Percentiles rank a stretch among this genome's conserved stretches.
These are phyloP conservation scores for Pisolithus thermaeus DNA, from an alignment of 1,284 basidiomycete species.

Conservation along the genomic window DNA sequence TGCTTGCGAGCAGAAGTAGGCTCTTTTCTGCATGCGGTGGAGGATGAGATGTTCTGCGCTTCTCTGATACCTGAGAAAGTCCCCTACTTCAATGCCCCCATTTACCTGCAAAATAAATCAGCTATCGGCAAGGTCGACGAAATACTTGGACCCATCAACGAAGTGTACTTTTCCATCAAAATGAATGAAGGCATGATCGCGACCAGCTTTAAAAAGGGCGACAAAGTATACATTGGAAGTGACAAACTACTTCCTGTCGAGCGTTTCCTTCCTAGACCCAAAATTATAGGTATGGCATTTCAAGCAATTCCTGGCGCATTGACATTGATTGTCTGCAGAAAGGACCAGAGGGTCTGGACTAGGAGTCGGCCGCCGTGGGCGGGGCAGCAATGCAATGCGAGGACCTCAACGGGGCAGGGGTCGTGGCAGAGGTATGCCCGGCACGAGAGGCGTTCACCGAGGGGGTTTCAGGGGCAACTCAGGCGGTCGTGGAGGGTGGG, in stretches of 20 bases:
- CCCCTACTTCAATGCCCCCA: conserved; percentile 99
- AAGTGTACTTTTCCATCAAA: conserved; percentile 98
- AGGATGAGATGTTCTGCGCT: conserved; percentile 97
- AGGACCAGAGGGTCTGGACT: conserved; percentile 44
- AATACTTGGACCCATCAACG: conserved; percentile 96
- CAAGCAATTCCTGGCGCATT: conserved; percentile 1
- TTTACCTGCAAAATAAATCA: conserved; percentile 98
- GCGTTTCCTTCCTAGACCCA: conserved; percentile 96
- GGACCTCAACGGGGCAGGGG: conserved; percentile 38
- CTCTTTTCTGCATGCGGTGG: conserved; percentile 88
- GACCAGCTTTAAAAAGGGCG: conserved; percentile 92
- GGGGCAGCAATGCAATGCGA: conserved; percentile 43
- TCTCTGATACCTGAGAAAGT: conserved; percentile 86
- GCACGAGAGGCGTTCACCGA: conserved; percentile 39
- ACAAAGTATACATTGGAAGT: conserved; percentile 95
- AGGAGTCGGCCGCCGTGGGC: conserved; percentile 35
- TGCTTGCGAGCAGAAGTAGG: conserved; percentile 64
- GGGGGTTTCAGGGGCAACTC: conserved; percentile 41
- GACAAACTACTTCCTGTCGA: conserved; percentile 98
- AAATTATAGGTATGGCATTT: conserved; percentile 56
- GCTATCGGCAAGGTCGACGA: conserved; percentile 95
- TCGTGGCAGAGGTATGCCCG: conserved; percentile 35
- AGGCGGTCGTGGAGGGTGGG: conserved; percentile 33
- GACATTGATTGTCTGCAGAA: conserved; percentile 36
- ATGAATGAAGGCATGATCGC: conserved; percentile 97